phyloP scores from a whole-genome alignment of 768 basidiomycete species.

The Auricularia cornea region DNA sequence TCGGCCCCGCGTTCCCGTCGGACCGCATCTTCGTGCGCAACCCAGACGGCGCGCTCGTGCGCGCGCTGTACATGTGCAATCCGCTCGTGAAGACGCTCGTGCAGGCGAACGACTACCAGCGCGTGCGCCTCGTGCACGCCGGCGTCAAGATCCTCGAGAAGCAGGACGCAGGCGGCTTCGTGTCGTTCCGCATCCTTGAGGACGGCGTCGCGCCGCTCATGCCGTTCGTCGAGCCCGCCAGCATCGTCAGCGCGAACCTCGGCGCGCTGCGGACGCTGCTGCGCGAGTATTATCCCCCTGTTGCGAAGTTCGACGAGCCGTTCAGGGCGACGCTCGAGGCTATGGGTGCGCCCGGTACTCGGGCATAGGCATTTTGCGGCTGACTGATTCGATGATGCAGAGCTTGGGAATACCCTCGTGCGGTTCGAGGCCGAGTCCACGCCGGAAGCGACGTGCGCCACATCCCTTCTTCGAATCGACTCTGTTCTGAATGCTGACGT shows the following conservation, averaged over 20 bases:
- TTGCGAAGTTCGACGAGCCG: slow-evolving; percentile 49
- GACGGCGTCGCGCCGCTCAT: slow-evolving; percentile 81
- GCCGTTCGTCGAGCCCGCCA: slow-evolving; percentile 63
- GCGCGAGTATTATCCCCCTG: slow-evolving; percentile 72
- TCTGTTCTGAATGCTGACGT: neutral
- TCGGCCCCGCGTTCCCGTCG: slow-evolving; percentile 62
- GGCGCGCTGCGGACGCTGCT: slow-evolving; percentile 57
- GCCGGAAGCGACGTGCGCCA: slow-evolving; percentile 50
- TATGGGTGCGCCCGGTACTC: slow-evolving; percentile 34
- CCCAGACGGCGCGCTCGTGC: slow-evolving; percentile 49
- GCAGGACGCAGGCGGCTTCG: slow-evolving; percentile 53
- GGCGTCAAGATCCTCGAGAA: slow-evolving; percentile 90
- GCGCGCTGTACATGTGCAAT: slow-evolving; percentile 85
- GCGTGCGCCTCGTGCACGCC: slow-evolving; percentile 81
- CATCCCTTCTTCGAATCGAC: neutral
- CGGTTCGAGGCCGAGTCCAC: slow-evolving; percentile 50
- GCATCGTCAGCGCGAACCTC: slow-evolving; percentile 53
- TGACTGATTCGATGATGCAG: slow-evolving; percentile 27
- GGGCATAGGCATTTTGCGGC: neutral
- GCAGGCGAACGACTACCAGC: slow-evolving; percentile 69
- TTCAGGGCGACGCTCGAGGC: slow-evolving; percentile 48
- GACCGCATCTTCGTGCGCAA: slow-evolving; percentile 82
- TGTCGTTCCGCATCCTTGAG: slow-evolving; percentile 61
- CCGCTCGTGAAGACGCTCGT: slow-evolving; percentile 76
- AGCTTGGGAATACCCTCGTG: slow-evolving; percentile 62